Evolutionary conservation across 306 rosid species (phyloP), one percentile per base, ranked within the genome.

Genomic region (Quercus berberidifolia): DNA sequence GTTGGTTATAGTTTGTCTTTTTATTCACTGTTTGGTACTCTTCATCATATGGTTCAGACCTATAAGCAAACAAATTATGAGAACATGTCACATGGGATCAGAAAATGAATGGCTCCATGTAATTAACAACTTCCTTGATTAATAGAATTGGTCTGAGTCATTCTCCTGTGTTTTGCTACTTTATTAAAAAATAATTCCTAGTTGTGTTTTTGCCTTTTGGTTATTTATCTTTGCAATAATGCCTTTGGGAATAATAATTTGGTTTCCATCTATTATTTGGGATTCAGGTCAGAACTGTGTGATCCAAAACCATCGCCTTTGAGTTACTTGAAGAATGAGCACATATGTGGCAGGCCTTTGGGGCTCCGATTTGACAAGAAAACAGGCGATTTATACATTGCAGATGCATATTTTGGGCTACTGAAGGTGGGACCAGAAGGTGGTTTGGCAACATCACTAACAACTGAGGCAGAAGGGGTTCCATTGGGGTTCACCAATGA

Each of bases 301-400:
- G 87, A 89, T 69, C 96, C 99, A 23, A 84, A 85, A 78, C 85
- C 87, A 57, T 82, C 91, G n/a, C 85, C 95, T 46, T 67, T 91
- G 41, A 90, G 97, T 80, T 92, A 92, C 86, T 59, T 86, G 80
- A 85, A 74, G 85, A 87, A 85, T 74, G 99, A 94, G 71, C 97
- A 94, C 86, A 90, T 94, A 35, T 94, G 99, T 74, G 99, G 99
- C 71, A 90, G 99, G 85, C 99, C 99, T 76, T 72, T 94, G 85
- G 97, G 99, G 57, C 91, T 92, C 17, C 93, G 97, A 57, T 94
- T 94, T 82, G 77, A 94, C 90, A 92, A 92, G 93, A 92, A 90
- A 84, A 91, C 99, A 17, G 99, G 97, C 38, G 89, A 94, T 83
- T 75, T 94, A 77, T 92, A 92, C 88, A 94, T 94, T 46, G 95